phyloP scores from a whole-genome alignment of 2,329 filamentous ascomycete species.

The Botrytis squamosa region DNA sequence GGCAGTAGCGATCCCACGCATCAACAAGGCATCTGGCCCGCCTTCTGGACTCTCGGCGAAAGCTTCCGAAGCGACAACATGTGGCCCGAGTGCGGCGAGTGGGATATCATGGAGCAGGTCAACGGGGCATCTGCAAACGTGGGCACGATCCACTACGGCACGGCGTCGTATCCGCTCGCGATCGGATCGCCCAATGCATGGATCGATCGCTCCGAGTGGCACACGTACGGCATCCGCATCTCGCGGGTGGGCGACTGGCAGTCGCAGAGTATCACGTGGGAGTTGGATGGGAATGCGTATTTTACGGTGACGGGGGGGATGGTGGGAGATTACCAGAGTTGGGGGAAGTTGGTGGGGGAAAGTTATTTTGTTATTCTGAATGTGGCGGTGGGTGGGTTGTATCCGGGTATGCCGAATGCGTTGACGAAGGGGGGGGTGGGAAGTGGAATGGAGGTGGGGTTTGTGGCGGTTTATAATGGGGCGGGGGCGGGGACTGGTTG shows the following conservation, averaged over 20 bases:
- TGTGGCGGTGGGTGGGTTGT: not conserved
- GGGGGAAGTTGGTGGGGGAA: not conserved
- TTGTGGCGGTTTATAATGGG: constrained; percentile 4
- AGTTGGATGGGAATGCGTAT: not conserved
- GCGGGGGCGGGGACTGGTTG: not conserved
- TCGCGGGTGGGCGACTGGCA: not conserved
- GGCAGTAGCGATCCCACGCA: not conserved
- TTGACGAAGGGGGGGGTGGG: not conserved
- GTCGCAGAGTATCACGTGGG: not conserved
- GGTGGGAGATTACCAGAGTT: not conserved
- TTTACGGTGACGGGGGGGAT: not conserved
- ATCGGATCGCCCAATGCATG: not conserved
- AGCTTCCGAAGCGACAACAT: not conserved
- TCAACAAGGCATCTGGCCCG: not conserved
- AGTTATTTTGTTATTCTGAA: not conserved
- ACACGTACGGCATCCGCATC: not conserved
- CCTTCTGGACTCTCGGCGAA: not conserved
- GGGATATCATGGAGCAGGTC: constrained; percentile 1
- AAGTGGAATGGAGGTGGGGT: not conserved
- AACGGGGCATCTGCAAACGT: not conserved
- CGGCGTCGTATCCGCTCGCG: not conserved
- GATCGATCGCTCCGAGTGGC: not conserved
- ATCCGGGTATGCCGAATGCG: not conserved
- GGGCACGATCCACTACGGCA: not conserved
- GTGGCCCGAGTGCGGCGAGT: not conserved